A percentile compares a stretch with the other conserved stretches of the same genome.
Evolutionary conservation across 2,329 filamentous ascomycete species (phyloP).

Genomic region (Alternaria triticina): DNA sequence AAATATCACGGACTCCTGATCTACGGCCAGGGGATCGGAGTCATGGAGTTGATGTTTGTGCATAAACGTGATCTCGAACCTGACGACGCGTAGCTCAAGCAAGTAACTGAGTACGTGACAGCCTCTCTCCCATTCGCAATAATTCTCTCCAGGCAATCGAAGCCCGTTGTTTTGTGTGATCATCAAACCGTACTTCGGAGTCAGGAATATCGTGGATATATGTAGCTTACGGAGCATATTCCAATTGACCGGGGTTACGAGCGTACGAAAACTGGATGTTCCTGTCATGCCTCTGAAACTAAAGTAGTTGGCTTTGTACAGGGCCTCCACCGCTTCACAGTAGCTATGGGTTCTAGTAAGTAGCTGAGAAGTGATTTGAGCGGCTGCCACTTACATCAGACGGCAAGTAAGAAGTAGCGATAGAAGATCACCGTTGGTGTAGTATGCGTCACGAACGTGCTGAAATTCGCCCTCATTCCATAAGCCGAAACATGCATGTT

Average conservation of each 20-base stretch:
- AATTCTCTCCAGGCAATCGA: too few species aligned
- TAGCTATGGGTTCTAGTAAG: neutral
- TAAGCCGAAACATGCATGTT: neutral
- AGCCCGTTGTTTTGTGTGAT: too few species aligned
- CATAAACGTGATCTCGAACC: slow-evolving; percentile 11
- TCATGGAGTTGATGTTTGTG: neutral
- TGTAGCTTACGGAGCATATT: slow-evolving; percentile 8
- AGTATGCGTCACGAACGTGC: neutral
- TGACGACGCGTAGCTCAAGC: slow-evolving; percentile 1
- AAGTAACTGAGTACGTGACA: slow-evolving; percentile 5
- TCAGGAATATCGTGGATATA: slow-evolving; percentile 15
- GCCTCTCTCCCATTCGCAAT: neutral
- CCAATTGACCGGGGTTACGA: slow-evolving; percentile 4
- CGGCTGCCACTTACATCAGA: neutral
- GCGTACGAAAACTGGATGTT: neutral
- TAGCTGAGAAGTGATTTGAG: neutral
- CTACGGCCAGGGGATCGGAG: neutral
- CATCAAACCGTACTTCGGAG: neutral
- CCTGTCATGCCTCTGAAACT: slow-evolving; percentile 14
- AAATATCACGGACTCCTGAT: neutral
- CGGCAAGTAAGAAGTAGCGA: neutral
- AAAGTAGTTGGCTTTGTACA: slow-evolving; percentile 15
- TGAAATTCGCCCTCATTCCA: neutral
- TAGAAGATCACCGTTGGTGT: neutral
- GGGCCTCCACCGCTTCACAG: slow-evolving; percentile 8